Conservation (phyloP, 768 basidiomycete genomes). For the Panaeolus papilionaceus region DNA sequence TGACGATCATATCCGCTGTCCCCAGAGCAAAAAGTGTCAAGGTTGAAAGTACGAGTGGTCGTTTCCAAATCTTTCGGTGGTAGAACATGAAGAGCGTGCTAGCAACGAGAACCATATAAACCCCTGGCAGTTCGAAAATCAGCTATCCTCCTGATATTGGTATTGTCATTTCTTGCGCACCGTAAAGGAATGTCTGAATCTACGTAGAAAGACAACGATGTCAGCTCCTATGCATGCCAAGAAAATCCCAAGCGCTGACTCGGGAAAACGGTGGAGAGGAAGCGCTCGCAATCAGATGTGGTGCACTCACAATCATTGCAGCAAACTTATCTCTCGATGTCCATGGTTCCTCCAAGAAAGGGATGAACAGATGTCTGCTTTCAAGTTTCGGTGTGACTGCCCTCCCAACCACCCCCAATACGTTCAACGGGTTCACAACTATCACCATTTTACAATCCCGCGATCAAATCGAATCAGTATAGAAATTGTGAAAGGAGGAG, state of each 20-base stretch:
- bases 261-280: neutral
- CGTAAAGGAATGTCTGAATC: conserved; percentile 31
- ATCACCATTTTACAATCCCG: neutral
- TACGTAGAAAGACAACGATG: conserved; percentile 6
- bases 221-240: neutral
- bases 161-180: conserved; percentile 13
- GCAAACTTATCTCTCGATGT: conserved; percentile 30
- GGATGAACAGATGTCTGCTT: conserved; percentile 22
- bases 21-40: conserved; percentile 28
- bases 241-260: neutral
- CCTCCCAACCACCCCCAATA: neutral
- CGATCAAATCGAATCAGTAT: neutral
- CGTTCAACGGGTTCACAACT: neutral
- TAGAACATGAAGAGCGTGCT: conserved; percentile 23
- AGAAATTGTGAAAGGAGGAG: neutral
- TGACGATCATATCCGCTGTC: conserved; percentile 29
- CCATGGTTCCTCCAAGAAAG: conserved; percentile 32
- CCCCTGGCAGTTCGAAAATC: conserved; percentile 17
- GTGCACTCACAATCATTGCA: conserved; percentile 30
- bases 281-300: neutral
- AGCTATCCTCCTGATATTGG: neutral
- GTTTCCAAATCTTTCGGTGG: conserved; percentile 20
- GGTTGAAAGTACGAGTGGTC: conserved; percentile 20
- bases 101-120: conserved; percentile 29
- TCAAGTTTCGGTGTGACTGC: neutral